These are phyloP conservation scores for Trichosporon faecale DNA, from an alignment of 1,284 basidiomycete genomes.

Conservation along the genomic window DNA sequence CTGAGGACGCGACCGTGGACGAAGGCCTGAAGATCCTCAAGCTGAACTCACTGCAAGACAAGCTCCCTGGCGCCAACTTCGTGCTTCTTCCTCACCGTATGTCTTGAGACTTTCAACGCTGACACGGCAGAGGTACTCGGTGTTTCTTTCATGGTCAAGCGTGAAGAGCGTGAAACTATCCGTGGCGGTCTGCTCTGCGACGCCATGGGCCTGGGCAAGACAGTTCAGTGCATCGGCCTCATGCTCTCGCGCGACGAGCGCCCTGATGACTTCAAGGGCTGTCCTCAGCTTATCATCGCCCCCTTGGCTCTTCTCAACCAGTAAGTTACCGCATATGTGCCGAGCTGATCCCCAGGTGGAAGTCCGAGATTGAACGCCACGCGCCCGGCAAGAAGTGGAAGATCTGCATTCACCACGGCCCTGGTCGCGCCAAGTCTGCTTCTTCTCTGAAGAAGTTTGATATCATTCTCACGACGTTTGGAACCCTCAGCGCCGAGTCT, in stretches of 20 bases:
- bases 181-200: constrained; percentile 49
- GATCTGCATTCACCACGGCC: constrained; percentile 50
- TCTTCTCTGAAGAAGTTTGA: constrained; percentile 44
- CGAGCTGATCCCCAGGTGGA: constrained; percentile 37
- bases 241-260: constrained; percentile 42
- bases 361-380: constrained; percentile 51
- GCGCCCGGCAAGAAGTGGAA: constrained; percentile 33
- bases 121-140: constrained; percentile 35
- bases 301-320: constrained; percentile 51
- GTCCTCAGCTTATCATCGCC: constrained; percentile 51
- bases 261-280: constrained; percentile 41
- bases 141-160: constrained; percentile 50
- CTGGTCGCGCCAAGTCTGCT: constrained; percentile 30
- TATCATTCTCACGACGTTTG: constrained; percentile 50
- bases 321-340: constrained; percentile 25
- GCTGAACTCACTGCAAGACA: constrained; percentile 26
- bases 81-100: constrained; percentile 50
- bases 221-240: constrained; percentile 51
- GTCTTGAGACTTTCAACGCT: background rate
- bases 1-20: constrained; percentile 36
- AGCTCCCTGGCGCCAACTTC: constrained; percentile 34
- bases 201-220: constrained; percentile 49
- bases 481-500: constrained; percentile 36
- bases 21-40: constrained; percentile 34
- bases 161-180: constrained; percentile 37